These are phyloP conservation scores for Pisolithus sp. DNA, from an alignment of 768 basidiomycete genomes.

Conservation along the genomic window DNA sequence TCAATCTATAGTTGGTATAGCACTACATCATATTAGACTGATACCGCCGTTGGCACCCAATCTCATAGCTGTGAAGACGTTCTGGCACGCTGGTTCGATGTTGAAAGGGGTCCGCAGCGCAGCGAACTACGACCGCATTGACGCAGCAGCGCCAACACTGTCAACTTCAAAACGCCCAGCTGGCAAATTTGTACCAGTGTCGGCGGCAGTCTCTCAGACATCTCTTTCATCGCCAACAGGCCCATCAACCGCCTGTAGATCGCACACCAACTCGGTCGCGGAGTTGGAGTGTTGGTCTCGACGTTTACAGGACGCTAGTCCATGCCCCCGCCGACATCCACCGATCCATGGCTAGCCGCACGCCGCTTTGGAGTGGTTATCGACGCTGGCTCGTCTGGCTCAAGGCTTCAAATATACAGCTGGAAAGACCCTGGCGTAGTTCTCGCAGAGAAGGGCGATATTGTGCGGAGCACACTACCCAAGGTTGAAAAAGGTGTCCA, in stretches of 20 bases:
- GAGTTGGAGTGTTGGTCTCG: not conserved
- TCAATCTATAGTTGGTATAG: too few relatives aligned
- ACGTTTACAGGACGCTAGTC: slow-evolving; percentile 10
- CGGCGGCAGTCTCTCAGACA: not conserved
- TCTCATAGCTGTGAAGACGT: too few relatives aligned
- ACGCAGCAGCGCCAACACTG: too few relatives aligned
- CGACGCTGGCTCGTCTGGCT: slow-evolving; percentile 98
- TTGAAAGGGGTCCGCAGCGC: too few relatives aligned
- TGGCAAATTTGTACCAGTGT: too few relatives aligned
- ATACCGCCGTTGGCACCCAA: too few relatives aligned
- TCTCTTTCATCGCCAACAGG: not conserved
- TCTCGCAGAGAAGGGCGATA: slow-evolving; percentile 43
- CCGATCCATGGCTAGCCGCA: slow-evolving; percentile 69
- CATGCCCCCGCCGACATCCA: slow-evolving; percentile 73
- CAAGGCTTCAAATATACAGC: slow-evolving; percentile 92
- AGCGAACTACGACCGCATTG: too few relatives aligned
- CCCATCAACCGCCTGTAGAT: not conserved
- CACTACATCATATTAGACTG: too few relatives aligned
- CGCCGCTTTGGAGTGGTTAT: slow-evolving; percentile 92
- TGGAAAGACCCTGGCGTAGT: slow-evolving; percentile 80
- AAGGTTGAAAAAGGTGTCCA: slow-evolving; percentile 89
- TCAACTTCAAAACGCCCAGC: too few relatives aligned
- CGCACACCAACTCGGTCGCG: not conserved
- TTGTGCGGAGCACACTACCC: slow-evolving; percentile 55
- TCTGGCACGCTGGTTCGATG: too few relatives aligned